phyloP scores from a whole-genome alignment of 768 basidiomycete species.

The Trametes villosa region DNA sequence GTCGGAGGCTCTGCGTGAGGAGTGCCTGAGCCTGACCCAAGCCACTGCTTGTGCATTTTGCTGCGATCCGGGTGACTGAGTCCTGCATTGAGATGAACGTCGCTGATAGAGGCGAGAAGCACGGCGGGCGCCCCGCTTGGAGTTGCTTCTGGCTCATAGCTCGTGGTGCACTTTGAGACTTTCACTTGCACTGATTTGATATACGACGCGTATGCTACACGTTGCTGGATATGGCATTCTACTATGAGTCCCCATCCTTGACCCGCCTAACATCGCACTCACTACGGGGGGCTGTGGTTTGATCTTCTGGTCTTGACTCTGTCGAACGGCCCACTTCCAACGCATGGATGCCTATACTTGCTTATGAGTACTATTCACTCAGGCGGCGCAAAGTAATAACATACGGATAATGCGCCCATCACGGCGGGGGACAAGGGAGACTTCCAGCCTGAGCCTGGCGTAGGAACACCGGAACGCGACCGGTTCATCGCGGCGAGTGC shows the following conservation, averaged over 20 bases:
- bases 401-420: conserved; percentile 41
- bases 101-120: conserved; percentile 49
- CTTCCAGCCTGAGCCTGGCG: conserved; percentile 17
- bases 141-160: conserved; percentile 37
- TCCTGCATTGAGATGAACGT: conserved; percentile 45
- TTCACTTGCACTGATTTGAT: conserved; percentile 49
- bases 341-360: conserved; percentile 52
- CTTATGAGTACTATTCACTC: not conserved
- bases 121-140: conserved; percentile 35
- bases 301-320: conserved; percentile 35
- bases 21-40: conserved; percentile 46
- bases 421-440: conserved; percentile 29
- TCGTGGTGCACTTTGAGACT: conserved; percentile 52
- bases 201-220: conserved; percentile 45
- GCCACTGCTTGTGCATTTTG: conserved; percentile 52
- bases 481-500: not conserved
- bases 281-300: conserved; percentile 19
- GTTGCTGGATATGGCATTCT: conserved; percentile 33
- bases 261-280: conserved; percentile 14
- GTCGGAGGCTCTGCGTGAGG: conserved; percentile 45
- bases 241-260: conserved; percentile 13
- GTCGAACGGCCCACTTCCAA: conserved; percentile 44
- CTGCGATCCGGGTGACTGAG: conserved; percentile 52
- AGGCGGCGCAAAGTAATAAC: conserved; percentile 21
- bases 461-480: not conserved